Base-by-base conservation (phyloP, 2,329 filamentous ascomycete genomes). In the Penicillium oxalicum region DNA sequence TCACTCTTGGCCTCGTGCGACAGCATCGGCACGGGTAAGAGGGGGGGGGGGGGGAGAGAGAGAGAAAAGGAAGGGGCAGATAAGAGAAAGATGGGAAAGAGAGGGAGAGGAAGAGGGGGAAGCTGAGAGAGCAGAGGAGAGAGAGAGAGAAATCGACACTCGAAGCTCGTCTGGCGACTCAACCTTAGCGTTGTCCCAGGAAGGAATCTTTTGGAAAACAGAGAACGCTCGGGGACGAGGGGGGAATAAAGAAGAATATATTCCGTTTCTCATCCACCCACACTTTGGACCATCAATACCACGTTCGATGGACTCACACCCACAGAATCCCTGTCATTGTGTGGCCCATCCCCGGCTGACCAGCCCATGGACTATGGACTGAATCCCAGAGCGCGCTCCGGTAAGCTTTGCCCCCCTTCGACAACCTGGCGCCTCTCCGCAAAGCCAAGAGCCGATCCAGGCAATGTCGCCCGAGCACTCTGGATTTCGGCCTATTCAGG, bases 1-100 rank as follows among this genome's bases (percentile, higher is more conserved):
- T 64, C 57, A 8, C 13, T 55, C 47, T 58, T 59, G 40, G 37
- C 26, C 9, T 54, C 41, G 33, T 44, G 48, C n/a, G 44, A 24
- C 24, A 29, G 34, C 44, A 45, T 40, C 18, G 27, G 39, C 18
- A 26, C 35, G 11, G 18, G 25, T 18, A 9, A 27, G 13, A 24
- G 29, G 29, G 18, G 34, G 18, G 29, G 18, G 34, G 18, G 7
- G 11, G 26, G 13, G 2, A 18, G 6, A 18, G 18, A 4, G 26
- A 29, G 39, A 13, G 29, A 11, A 42, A 33, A 35, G n/a, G 7
- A n/a, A 4, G 12, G 40, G 28, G 32, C 24, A 43, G n/a, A 12
- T 8, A 27, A n/a, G n/a, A 35, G n/a, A 4, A 13, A 25, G 11
- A 13, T 8, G 28, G 33, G n/a, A 5, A 9, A 40, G 28, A 24